These are phyloP conservation scores for Saturnispora gosingensis DNA, from an alignment of 805 yeast genomes.

Conservation along the genomic window DNA sequence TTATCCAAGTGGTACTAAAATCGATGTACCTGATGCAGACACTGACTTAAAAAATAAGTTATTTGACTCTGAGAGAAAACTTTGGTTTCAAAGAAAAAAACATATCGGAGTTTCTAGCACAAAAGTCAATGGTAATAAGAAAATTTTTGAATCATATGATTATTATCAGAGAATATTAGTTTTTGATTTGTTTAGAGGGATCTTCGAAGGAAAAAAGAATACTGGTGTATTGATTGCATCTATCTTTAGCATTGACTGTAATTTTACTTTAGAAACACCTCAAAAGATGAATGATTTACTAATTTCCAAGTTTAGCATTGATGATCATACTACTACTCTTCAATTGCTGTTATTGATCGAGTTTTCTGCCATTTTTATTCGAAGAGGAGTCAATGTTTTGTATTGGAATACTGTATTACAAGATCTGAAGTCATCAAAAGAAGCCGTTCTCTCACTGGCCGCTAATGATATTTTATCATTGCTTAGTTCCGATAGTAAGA, in stretches of 20 bases:
- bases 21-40: conserved; percentile 1
- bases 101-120: neutral
- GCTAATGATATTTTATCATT: neutral
- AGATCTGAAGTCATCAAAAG: neutral
- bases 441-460: conserved; percentile 1
- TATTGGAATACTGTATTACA: neutral
- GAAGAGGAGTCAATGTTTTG: neutral
- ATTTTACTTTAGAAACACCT: conserved; percentile 5
- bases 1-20: conserved; percentile 11
- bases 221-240: conserved; percentile 7
- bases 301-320: neutral
- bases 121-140: neutral
- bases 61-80: conserved; percentile 6
- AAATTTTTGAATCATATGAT: conserved; percentile 3
- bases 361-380: conserved; percentile 2
- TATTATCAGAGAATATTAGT: conserved; percentile 7
- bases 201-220: conserved; percentile 3
- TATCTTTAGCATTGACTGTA: neutral
- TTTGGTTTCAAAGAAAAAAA: conserved; percentile 4
- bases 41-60: conserved; percentile 1
- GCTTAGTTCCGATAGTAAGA: neutral
- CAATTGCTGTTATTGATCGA: conserved; percentile 3
- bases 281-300: neutral
- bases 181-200: conserved; percentile 11
- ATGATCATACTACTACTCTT: neutral